phyloP scores from a whole-genome alignment of 768 basidiomycete genomes.

The Crassisporium funariophilum region DNA sequence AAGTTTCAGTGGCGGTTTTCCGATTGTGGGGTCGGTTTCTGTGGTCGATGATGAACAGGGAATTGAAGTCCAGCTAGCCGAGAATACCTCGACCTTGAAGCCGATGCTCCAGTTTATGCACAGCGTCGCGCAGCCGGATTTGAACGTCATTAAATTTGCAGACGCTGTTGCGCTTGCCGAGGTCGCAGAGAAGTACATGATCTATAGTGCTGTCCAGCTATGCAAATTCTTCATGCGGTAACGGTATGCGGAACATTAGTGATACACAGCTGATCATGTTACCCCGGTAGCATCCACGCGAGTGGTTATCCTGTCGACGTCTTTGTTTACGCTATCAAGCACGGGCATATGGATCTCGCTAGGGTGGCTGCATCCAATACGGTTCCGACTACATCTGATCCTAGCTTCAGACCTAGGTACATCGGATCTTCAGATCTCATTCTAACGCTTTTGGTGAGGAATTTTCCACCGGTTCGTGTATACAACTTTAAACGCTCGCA shows the following conservation, averaged over 20 bases:
- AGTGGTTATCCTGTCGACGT: neutral
- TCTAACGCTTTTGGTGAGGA: no score
- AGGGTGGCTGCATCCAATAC: neutral
- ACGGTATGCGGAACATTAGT: neutral
- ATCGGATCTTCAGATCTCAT: no score
- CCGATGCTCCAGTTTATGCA: constrained; percentile 16
- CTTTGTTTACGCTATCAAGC: neutral
- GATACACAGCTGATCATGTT: neutral
- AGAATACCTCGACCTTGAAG: constrained; percentile 3
- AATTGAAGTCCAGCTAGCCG: neutral
- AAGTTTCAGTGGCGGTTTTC: neutral
- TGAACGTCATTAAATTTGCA: neutral
- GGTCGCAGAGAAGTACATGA: constrained; percentile 17
- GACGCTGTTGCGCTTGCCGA: constrained; percentile 10
- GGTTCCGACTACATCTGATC: no score
- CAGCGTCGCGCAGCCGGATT: constrained; percentile 8
- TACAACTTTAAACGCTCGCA: no score
- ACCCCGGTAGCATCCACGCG: neutral
- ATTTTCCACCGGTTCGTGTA: no score
- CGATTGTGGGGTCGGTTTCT: neutral
- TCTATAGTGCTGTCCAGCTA: constrained; percentile 15
- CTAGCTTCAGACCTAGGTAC: no score
- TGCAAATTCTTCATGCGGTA: constrained; percentile 16
- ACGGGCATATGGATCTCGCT: neutral
- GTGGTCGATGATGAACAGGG: neutral